Conservation (phyloP, 2,329 filamentous ascomycete genomes). For the Septoria linicola region DNA sequence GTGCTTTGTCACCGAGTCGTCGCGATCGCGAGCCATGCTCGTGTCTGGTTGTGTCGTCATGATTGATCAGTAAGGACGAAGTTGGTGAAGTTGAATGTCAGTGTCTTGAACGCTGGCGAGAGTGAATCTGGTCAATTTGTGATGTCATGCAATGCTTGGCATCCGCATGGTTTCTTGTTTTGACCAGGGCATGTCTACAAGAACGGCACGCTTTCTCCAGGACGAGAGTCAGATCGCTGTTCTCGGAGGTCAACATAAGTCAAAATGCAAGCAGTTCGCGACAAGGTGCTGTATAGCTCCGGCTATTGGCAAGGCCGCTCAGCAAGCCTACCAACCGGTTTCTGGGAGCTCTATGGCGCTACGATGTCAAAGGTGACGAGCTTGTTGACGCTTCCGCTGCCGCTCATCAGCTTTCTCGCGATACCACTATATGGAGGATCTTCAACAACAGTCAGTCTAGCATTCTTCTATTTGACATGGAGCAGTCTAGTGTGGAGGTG, state of each 20-base stretch:
- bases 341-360: conserved; percentile 27
- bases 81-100: too few relatives aligned
- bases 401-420: conserved; percentile 62
- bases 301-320: conserved; percentile 37
- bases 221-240: conserved; percentile 3
- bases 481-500: conserved; percentile 67
- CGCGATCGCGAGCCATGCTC: too few relatives aligned
- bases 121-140: too few relatives aligned
- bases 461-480: conserved; percentile 93
- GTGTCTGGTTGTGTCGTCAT: too few relatives aligned
- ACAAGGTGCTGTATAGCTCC: conserved; percentile 29
- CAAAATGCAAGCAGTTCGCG: conserved; percentile 28
- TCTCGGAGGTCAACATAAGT: too few relatives aligned
- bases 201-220: too few relatives aligned
- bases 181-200: too few relatives aligned
- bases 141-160: too few relatives aligned
- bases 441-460: conserved; percentile 75
- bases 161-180: too few relatives aligned
- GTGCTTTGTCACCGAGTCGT: too few relatives aligned
- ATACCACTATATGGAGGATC: conserved; percentile 73
- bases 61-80: too few relatives aligned
- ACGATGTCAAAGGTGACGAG: conserved; percentile 33
- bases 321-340: conserved; percentile 27
- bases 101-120: too few relatives aligned
- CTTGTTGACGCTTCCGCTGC: conserved; percentile 39